Evolutionary conservation across 1,139 yeast species (phyloP).

Genomic region (Zygosaccharomyces sapae): DNA sequence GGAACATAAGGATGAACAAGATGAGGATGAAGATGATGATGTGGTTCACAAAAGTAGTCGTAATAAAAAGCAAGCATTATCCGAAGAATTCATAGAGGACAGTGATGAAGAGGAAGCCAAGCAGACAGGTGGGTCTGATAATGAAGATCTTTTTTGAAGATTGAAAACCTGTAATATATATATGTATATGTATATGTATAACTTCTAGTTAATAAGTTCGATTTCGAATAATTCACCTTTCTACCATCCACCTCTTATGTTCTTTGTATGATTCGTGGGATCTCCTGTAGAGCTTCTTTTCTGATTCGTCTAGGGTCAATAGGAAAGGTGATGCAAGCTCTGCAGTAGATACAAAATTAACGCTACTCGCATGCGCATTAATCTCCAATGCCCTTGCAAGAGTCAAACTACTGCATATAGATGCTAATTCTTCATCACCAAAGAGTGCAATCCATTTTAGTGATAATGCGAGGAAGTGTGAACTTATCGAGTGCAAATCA

Average conservation of each 20-base stretch:
- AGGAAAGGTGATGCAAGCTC: constrained; percentile 40
- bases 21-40: constrained; percentile 17
- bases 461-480: constrained; percentile 64
- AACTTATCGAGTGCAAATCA: constrained; percentile 63
- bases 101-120: constrained; percentile 46
- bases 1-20: constrained; percentile 25
- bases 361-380: constrained; percentile 57
- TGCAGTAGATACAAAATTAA: constrained; percentile 31
- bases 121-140: constrained; percentile 9
- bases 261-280: constrained; percentile 62
- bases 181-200: background rate
- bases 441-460: constrained; percentile 73
- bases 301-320: constrained; percentile 70
- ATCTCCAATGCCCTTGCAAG: constrained; percentile 65
- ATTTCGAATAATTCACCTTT: constrained; percentile 3
- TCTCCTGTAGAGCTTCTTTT: constrained; percentile 52
- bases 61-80: constrained; percentile 41
- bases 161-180: background rate
- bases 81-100: constrained; percentile 47
- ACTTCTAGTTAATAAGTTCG: background rate
- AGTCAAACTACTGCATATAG: constrained; percentile 50
- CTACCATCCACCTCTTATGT: constrained; percentile 56
- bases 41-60: constrained; percentile 30
- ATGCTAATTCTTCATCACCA: constrained; percentile 58
- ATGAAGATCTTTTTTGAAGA: constrained; percentile 28